A percentile compares a stretch with the other conserved stretches of the same genome.
These are phyloP conservation scores for Arabidopsis thaliana DNA, from an alignment of 345 rosid genomes.

Conservation along the genomic window DNA sequence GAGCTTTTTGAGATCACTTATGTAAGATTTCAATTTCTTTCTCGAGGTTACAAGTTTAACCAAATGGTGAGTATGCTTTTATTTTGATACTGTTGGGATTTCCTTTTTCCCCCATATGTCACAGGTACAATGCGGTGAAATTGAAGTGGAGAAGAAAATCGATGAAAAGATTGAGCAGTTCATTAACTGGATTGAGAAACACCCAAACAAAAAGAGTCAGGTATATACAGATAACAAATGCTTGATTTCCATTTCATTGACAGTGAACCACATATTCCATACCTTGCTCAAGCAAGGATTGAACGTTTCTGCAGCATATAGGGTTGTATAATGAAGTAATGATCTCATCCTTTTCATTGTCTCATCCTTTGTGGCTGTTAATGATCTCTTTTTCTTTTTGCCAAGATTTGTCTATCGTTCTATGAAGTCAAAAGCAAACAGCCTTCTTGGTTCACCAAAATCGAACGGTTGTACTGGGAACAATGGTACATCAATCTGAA, in stretches of 20 bases:
- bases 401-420: slow-evolving; percentile 87
- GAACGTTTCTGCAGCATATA: not conserved
- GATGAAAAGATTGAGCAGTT: slow-evolving; percentile 93
- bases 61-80: slow-evolving; percentile 9
- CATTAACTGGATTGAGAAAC: slow-evolving; percentile 90
- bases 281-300: not conserved
- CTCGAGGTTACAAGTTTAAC: not conserved
- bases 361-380: slow-evolving; percentile 11
- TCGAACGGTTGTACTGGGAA: slow-evolving; percentile 78
- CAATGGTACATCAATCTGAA: slow-evolving; percentile 92
- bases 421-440: slow-evolving; percentile 91
- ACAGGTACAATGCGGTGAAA: slow-evolving; percentile 91
- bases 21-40: slow-evolving; percentile 50
- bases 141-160: slow-evolving; percentile 88
- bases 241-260: not conserved
- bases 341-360: not conserved
- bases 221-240: slow-evolving; percentile 34
- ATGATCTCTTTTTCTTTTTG: not conserved
- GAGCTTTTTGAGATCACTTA: slow-evolving; percentile 88
- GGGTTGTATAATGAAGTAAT: too few relatives aligned
- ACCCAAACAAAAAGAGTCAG: slow-evolving; percentile 96
- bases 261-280: not conserved
- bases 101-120: not conserved
- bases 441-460: slow-evolving; percentile 81
- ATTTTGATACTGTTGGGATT: not conserved